Base-by-base conservation (phyloP, 1,284 basidiomycete genomes). In the Austroboletus novae-zelandiae region DNA sequence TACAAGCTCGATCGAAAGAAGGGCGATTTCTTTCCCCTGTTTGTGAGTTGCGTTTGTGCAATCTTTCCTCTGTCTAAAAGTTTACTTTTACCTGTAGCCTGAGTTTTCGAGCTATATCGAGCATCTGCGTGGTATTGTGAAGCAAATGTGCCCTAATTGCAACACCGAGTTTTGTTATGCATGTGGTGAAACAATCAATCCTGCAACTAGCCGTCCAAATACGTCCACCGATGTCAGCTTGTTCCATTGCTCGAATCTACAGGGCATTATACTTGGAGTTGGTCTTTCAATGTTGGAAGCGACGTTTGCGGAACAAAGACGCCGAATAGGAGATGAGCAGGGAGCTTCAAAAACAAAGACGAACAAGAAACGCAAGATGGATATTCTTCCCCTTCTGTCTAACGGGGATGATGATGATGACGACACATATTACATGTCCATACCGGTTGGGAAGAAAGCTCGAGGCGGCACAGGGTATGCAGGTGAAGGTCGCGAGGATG, bases 211-310 rank as follows among this genome's bases (percentile, higher is more conserved):
- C 55, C 73, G 71, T 47, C 63, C 72, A 4, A 65, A 67, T 36
- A 58, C 69, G 29, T 68, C 74, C 29, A 69, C 70, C 35, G 74
- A 80, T 40, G 76, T 82, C 51, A 75, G 77, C 5, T 71, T 96
- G 40, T 90, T 94, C 65, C 93, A 96, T 69, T 96, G 93, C 66
- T 78, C 89, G 4, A 88, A 90, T 61, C 64, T 94, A 25, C 93
- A 95, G 71, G 92, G 92, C 36, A 82, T 88, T 11, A 84, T 94
- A 53, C 74, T 96, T 14, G 93, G 92, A 10, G 78, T 94, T 37
- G 93, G 92, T 9, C 78, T 94, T 37, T 82, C 81, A 23, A 88
- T 88, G 81, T 74, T 91, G 40, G 89, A 92, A 66, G 76, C 82
- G 46, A 69, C 79, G 42, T 91, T 84, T 59, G 66, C 75, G 31